A percentile compares a stretch with the other conserved stretches of the same genome.
Conservation (phyloP, 129 eudicot species). For the Heracleum sosnowskyi region DNA sequence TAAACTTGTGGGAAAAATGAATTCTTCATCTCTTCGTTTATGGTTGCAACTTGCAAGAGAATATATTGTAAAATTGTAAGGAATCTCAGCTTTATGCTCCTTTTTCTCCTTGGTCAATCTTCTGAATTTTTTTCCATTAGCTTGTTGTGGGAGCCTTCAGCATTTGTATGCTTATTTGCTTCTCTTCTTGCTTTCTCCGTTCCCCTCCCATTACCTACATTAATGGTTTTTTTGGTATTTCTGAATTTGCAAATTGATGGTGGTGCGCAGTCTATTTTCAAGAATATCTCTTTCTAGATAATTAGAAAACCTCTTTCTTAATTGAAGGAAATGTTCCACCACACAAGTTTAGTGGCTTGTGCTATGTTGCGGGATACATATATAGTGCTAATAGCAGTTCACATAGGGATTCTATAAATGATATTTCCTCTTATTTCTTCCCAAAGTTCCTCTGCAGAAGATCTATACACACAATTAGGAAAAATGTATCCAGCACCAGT, state of each 20-base stretch:
- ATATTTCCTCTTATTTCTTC: neutral
- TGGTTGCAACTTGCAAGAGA: neutral
- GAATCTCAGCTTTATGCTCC: neutral
- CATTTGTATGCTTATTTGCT: neutral
- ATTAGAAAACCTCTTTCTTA: neutral
- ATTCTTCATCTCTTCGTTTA: neutral
- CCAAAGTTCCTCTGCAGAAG: neutral
- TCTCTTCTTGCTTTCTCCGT: neutral
- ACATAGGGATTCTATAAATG: neutral
- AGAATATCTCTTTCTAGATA: neutral
- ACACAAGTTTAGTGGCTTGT: neutral
- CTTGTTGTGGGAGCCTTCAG: neutral
- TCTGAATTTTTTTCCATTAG: neutral
- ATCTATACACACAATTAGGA: neutral
- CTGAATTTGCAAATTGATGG: neutral
- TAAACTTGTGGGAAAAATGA: no score
- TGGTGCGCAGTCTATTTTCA: neutral
- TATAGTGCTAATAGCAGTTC: neutral
- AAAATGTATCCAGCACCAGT: neutral
- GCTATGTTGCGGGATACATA: neutral
- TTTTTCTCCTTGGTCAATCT: neutral
- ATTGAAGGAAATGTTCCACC: neutral
- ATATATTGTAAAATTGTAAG: neutral
- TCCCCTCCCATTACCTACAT: neutral
- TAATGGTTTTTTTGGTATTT: neutral